Conservation (phyloP, 2,329 filamentous ascomycete genomes). For the Colletotrichum caudatum region DNA sequence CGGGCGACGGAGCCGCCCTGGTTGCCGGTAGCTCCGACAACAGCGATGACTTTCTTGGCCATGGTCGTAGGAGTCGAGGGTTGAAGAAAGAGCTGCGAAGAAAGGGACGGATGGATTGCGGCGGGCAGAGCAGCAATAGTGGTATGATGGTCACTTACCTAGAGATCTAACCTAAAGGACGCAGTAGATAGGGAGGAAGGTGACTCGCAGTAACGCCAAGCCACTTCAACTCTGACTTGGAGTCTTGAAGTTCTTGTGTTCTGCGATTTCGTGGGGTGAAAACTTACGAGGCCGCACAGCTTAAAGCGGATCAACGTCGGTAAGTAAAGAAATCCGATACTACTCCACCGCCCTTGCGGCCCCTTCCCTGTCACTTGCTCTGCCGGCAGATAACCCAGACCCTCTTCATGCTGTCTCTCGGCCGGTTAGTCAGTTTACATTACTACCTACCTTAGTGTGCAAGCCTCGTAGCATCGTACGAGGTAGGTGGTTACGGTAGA, state of each 20-base stretch:
- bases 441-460: not conserved
- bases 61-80: slow-evolving; percentile 6
- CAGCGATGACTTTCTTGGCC: slow-evolving; percentile 53
- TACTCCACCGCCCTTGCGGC: not conserved
- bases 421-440: not conserved
- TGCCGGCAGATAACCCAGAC: not conserved
- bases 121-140: not conserved
- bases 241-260: too few relatives aligned
- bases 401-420: not conserved
- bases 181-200: not conserved
- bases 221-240: too few relatives aligned
- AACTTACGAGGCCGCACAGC: too few relatives aligned
- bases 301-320: not conserved
- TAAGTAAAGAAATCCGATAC: not conserved
- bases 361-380: slow-evolving; percentile 4
- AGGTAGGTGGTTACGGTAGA: not conserved
- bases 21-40: slow-evolving; percentile 62
- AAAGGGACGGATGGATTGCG: not conserved
- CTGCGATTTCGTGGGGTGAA: not conserved
- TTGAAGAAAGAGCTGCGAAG: not conserved
- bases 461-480: not conserved
- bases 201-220: too few relatives aligned
- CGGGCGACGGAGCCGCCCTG: slow-evolving; percentile 67
- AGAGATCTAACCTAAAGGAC: too few relatives aligned
- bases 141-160: not conserved